Evolutionary conservation across 768 basidiomycete genomes (phyloP), one percentile per base, ranked within the genome.

Genomic region (Russula sp.): DNA sequence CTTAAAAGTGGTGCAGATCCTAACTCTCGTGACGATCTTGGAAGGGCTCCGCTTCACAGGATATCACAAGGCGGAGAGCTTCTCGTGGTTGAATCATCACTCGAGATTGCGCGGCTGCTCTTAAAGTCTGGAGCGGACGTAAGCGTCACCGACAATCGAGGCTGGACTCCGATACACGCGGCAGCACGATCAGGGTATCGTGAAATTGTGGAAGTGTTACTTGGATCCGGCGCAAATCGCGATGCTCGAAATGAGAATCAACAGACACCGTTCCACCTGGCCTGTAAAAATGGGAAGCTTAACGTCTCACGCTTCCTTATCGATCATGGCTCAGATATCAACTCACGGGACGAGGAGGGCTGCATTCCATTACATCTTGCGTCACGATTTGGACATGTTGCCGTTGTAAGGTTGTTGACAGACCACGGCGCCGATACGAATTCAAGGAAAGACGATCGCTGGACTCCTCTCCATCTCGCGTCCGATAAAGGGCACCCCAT

Each of bases 101-200:
- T 53, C 5, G 32, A 34, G 52, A 22, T 34, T n/a, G 32, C 52
- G 32, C 32, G 32, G 32, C 32, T 22, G 10, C 42, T 57, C 3
- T 2, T 44, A 6, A 22, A 57, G 2, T 30, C n/a, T 38, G 13
- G 49, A 1, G 62, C 62, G 16, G 28, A 46, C 5, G 38, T 51
- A 38, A 44, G 9, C 16, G 16, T 42, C n/a, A n/a, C 26, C 1
- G 56, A 65, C 28, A 11, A 42, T 4, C 4, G 56, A 7, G 60
- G 60, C 18, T 38, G 22, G 20, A 65, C 64, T 7, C 52, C 64
- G 3, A 32, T 65, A n/a, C 56, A 65, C 34, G 18, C 42, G 2
- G 64, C 54, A 6, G 59, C 59, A 10, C 32, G 2, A 24, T 34
- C 50, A n/a, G 57, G 59, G 32, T 34, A 55, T 22, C 58, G 58